phyloP scores from a whole-genome alignment of 306 rosid species.

The Adenanthera pavonina region DNA sequence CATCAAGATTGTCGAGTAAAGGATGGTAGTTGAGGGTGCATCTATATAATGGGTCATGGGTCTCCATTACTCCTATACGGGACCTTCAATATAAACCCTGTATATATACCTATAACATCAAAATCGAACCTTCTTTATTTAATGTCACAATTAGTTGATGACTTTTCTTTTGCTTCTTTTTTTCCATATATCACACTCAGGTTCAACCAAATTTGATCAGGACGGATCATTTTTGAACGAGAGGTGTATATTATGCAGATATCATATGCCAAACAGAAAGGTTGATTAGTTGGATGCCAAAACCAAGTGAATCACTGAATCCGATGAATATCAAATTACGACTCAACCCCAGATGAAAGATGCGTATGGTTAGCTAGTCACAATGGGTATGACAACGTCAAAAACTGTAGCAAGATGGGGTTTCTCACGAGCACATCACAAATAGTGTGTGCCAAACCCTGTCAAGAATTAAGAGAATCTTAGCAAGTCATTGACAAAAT shows the following conservation, averaged over 20 bases:
- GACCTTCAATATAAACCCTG: slow-evolving; percentile 18
- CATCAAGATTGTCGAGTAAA: slow-evolving; percentile 54
- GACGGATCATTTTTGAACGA: background rate
- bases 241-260: background rate
- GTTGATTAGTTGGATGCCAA: slow-evolving; percentile 39
- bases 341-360: slow-evolving; percentile 44
- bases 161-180: background rate
- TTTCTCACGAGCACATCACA: background rate
- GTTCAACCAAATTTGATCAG: background rate
- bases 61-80: slow-evolving; percentile 36
- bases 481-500: slow-evolving; percentile 8
- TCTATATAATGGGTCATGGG: slow-evolving; percentile 36
- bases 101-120: background rate
- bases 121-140: background rate
- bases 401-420: slow-evolving; percentile 33
- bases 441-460: slow-evolving; percentile 34
- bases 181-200: background rate
- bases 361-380: slow-evolving; percentile 33
- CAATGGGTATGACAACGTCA: slow-evolving; percentile 15
- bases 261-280: slow-evolving; percentile 1
- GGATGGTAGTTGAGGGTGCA: slow-evolving; percentile 51
- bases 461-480: slow-evolving; percentile 36
- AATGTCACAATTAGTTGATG: background rate
- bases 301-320: slow-evolving; percentile 25
- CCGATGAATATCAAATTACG: slow-evolving; percentile 19